phyloP scores from a whole-genome alignment of 352 stramenopile species.

The Phytophthora tentaculata region DNA sequence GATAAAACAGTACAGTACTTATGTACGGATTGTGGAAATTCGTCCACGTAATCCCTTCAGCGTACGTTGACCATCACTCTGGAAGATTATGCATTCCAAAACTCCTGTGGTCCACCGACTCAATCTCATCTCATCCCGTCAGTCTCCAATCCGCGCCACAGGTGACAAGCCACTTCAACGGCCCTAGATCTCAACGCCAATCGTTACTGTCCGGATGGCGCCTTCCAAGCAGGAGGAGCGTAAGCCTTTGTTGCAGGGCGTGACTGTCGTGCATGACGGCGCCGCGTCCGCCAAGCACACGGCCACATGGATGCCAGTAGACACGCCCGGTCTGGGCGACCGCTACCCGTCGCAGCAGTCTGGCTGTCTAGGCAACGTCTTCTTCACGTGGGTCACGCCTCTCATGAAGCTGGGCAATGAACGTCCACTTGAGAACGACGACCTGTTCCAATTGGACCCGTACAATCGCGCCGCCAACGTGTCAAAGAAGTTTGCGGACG shows the following conservation, averaged over 20 bases:
- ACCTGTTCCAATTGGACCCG: constrained; percentile 87
- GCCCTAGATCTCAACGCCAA: not conserved
- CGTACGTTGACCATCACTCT: constrained; percentile 3
- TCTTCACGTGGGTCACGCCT: constrained; percentile 91
- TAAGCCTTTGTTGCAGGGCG: constrained; percentile 38
- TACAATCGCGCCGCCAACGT: constrained; percentile 67
- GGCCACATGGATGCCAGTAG: constrained; percentile 29
- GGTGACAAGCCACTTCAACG: constrained; percentile 23
- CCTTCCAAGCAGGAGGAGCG: constrained; percentile 32
- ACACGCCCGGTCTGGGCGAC: constrained; percentile 52
- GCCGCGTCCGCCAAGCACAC: constrained; percentile 6
- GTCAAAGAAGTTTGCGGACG: constrained; percentile 46
- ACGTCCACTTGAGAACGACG: constrained; percentile 76
- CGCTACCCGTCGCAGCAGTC: constrained; percentile 67
- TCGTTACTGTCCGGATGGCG: constrained; percentile 25
- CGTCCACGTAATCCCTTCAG: constrained; percentile 2
- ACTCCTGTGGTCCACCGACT: constrained; percentile 13
- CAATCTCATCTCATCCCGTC: too few relatives aligned
- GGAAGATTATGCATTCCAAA: constrained; percentile 17
- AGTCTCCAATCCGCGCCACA: constrained; percentile 21
- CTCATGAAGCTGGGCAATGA: constrained; percentile 87
- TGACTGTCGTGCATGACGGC: constrained; percentile 26
- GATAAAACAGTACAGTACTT: too few relatives aligned
- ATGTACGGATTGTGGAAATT: too few relatives aligned
- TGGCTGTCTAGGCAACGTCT: constrained; percentile 59